Evolutionary conservation across 1,284 basidiomycete species (phyloP), one percentile per base, ranked within the genome.

Genomic region (Takashimella tepidaria): DNA sequence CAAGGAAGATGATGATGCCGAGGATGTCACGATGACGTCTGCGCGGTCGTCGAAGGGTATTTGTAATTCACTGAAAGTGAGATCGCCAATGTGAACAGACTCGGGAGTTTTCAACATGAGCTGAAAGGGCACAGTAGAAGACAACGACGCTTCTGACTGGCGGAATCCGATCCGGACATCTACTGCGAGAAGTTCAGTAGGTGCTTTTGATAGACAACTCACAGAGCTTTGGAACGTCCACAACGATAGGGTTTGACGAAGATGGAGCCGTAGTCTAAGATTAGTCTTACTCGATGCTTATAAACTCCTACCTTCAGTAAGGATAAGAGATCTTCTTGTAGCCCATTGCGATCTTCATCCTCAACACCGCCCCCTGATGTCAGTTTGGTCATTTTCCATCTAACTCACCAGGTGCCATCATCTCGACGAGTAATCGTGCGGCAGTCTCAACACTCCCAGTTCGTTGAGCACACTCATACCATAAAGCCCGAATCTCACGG

Each of bases 381-480:
- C 24, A 6, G 19, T 5, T 3, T 11, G 16, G 26, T 41, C 8
- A 43, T 45, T 45, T 11, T 21, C 37, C 25, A 3, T 26, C 83
- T 59, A 23, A 55, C 79, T 56, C 51, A 87, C 88, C 84, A 63
- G 87, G 82, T 11, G 82, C 82, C 51, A 92, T 76, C 83, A 90
- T 85, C 70, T 92, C 88, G n/a, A 92, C 67, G 53, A 91, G 70
- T 19, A 92, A 70, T 55, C 79, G 80, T 23, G 89, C 82, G 42
- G 86, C 85, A 23, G 85, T 77, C 56, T 89, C 87, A 23, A 88
- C 82, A 61, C 88, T 84, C 1, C 84, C 86, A 0, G 88, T 79
- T 60, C 81, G 81, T 68, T 85, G 84, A 1, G 88, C 87, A 68
- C 87, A 91, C 1, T 83, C 78, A 74, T 89, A 88, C 86, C 88